A percentile compares a stretch with the other conserved stretches of the same genome.
Conservation (phyloP, 2,329 filamentous ascomycete genomes). For the Xylogone sp. region DNA sequence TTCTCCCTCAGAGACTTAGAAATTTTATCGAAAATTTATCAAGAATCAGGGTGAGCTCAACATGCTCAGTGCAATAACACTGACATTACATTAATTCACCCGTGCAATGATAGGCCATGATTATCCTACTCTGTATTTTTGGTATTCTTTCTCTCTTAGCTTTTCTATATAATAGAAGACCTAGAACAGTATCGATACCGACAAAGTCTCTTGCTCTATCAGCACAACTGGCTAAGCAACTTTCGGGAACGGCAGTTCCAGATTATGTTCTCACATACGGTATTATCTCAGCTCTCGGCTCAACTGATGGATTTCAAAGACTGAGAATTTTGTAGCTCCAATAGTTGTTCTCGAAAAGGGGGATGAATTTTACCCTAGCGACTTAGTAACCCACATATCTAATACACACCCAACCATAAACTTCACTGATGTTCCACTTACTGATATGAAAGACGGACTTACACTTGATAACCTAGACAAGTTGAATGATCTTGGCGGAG, state of each 20-base stretch:
- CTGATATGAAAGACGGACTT: slow-evolving; percentile 29
- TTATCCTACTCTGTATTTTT: slow-evolving; percentile 7
- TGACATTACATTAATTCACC: slow-evolving; percentile 1
- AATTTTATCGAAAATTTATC: slow-evolving; percentile 8
- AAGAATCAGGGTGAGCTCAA: slow-evolving; percentile 7
- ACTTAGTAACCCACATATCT: slow-evolving; percentile 37
- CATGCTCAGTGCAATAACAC: not conserved
- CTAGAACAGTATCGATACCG: slow-evolving; percentile 6
- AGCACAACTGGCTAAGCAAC: slow-evolving; percentile 7
- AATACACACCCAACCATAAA: slow-evolving; percentile 40
- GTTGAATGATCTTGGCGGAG: slow-evolving; percentile 35
- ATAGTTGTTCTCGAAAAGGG: slow-evolving; percentile 42
- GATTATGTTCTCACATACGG: slow-evolving; percentile 38
- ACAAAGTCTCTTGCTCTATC: slow-evolving; percentile 8
- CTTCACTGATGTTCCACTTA: slow-evolving; percentile 32
- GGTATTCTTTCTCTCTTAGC: slow-evolving; percentile 7
- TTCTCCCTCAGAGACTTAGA: slow-evolving; percentile 7
- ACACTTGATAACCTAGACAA: slow-evolving; percentile 41
- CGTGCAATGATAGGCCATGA: slow-evolving; percentile 12
- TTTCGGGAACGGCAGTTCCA: slow-evolving; percentile 29
- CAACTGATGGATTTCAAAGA: not conserved
- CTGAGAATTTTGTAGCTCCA: slow-evolving; percentile 33
- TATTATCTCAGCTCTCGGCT: slow-evolving; percentile 13
- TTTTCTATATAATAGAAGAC: slow-evolving; percentile 6
- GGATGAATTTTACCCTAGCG: slow-evolving; percentile 43